Evolutionary conservation across 1,139 yeast genomes (phyloP).

Genomic region (Blastobotrys elegans): DNA sequence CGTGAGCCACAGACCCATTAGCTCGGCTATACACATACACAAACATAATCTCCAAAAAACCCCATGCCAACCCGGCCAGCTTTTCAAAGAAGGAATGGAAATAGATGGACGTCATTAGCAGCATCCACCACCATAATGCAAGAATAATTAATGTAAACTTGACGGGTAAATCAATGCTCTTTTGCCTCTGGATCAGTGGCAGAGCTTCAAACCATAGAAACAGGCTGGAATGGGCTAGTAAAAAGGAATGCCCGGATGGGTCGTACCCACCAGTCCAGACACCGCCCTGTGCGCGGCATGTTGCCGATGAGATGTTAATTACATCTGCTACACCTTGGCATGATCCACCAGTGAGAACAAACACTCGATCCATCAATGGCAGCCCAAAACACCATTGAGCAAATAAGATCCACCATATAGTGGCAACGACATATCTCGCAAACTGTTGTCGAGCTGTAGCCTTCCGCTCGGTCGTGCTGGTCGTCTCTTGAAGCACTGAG

Average conservation of each 20-base stretch:
- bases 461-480: not conserved
- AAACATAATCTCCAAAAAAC: conserved; percentile 44
- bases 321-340: conserved; percentile 40
- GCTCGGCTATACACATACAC: conserved; percentile 38
- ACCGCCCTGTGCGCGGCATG: conserved; percentile 62
- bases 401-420: conserved; percentile 76
- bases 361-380: conserved; percentile 86
- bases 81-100: conserved; percentile 81
- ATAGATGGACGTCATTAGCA: conserved; percentile 73
- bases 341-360: conserved; percentile 74
- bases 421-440: conserved; percentile 46
- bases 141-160: conserved; percentile 43
- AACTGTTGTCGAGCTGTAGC: conserved; percentile 10
- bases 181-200: conserved; percentile 26
- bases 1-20: conserved; percentile 6
- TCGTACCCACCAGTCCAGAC: conserved; percentile 92
- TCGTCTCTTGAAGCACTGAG: not conserved
- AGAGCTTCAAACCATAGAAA: conserved; percentile 63
- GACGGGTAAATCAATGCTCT: conserved; percentile 15
- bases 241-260: conserved; percentile 90
- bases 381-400: conserved; percentile 86
- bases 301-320: conserved; percentile 37
- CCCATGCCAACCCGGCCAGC: conserved; percentile 59
- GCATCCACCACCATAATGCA: conserved; percentile 79
- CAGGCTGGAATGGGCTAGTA: conserved; percentile 67